Percentiles rank a stretch among this genome's conserved stretches.
Evolutionary conservation across 345 rosid genomes (phyloP).

Genomic region (Euclidium syriacum): DNA sequence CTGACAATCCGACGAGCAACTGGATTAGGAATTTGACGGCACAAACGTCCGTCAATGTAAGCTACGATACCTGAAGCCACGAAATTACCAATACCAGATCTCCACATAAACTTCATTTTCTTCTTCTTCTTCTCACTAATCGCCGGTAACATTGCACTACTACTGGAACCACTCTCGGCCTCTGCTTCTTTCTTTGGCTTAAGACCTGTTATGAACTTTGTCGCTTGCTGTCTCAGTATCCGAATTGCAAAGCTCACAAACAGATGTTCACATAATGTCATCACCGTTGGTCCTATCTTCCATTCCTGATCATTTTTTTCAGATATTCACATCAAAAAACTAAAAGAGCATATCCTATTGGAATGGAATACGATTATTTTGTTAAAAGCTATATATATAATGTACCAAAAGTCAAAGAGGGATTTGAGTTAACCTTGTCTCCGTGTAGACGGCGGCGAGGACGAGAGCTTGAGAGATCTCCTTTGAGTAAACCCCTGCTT

Average conservation of each 20-base stretch:
- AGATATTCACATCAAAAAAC: background rate
- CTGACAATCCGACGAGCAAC: slow-evolving; percentile 86
- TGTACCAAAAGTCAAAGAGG: no score
- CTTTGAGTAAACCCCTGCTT: slow-evolving; percentile 81
- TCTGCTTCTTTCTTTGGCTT: slow-evolving; percentile 37
- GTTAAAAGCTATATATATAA: no score
- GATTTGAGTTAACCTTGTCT: slow-evolving; percentile 48
- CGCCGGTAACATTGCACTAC: slow-evolving; percentile 33
- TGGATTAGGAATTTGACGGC: slow-evolving; percentile 84
- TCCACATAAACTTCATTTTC: slow-evolving; percentile 53
- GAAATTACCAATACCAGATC: slow-evolving; percentile 67
- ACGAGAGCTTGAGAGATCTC: slow-evolving; percentile 68
- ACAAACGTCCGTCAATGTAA: slow-evolving; percentile 81
- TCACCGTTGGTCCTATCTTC: slow-evolving; percentile 74
- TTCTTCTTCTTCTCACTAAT: slow-evolving; percentile 23
- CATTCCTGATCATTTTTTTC: slow-evolving; percentile 54
- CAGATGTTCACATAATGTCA: slow-evolving; percentile 82
- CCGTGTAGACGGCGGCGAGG: slow-evolving; percentile 63
- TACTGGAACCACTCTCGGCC: slow-evolving; percentile 18
- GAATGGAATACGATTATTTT: no score
- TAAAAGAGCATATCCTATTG: background rate
- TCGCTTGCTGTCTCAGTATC: slow-evolving; percentile 52
- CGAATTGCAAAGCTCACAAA: slow-evolving; percentile 89
- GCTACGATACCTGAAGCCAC: slow-evolving; percentile 72
- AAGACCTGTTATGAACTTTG: slow-evolving; percentile 35